Conservation (phyloP, 2,329 filamentous ascomycete species). For the Scytalidium lignicola region DNA sequence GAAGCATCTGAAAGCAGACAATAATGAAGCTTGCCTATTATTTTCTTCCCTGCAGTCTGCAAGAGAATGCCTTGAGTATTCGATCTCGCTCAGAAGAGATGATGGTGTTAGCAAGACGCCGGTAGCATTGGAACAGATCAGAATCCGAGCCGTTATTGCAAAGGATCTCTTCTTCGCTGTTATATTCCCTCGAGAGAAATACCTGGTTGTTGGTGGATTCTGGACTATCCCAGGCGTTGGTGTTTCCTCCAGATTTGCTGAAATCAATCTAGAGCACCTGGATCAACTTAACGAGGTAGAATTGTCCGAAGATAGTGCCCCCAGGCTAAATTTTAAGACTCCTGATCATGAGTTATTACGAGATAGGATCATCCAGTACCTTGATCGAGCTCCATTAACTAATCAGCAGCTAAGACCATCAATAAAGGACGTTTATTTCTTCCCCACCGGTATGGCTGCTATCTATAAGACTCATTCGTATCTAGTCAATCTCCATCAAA, state of each 20-base stretch:
- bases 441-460: conserved; percentile 49
- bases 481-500: conserved; percentile 29
- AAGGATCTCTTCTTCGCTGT: conserved; percentile 37
- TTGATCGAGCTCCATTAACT: neutral
- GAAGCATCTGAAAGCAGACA: neutral
- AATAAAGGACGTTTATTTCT: conserved; percentile 45
- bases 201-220: conserved; percentile 32
- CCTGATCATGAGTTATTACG: neutral
- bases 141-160: conserved; percentile 13
- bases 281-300: conserved; percentile 31
- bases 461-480: conserved; percentile 39
- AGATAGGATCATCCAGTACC: conserved; percentile 1
- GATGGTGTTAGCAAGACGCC: conserved; percentile 3
- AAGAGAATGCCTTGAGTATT: conserved; percentile 13
- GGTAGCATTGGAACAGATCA: conserved; percentile 7
- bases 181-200: conserved; percentile 33
- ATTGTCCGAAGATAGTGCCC: conserved; percentile 16
- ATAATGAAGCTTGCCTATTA: conserved; percentile 5
- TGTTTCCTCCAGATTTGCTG: conserved; percentile 40
- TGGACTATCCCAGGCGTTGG: conserved; percentile 44
- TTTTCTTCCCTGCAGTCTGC: conserved; percentile 13
- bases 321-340: conserved; percentile 10
- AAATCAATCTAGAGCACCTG: conserved; percentile 35
- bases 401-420: neutral
- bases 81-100: conserved; percentile 7